These are phyloP conservation scores for Penicillium aurantiogriseum DNA, from an alignment of 2,329 filamentous ascomycete genomes.

Conservation along the genomic window DNA sequence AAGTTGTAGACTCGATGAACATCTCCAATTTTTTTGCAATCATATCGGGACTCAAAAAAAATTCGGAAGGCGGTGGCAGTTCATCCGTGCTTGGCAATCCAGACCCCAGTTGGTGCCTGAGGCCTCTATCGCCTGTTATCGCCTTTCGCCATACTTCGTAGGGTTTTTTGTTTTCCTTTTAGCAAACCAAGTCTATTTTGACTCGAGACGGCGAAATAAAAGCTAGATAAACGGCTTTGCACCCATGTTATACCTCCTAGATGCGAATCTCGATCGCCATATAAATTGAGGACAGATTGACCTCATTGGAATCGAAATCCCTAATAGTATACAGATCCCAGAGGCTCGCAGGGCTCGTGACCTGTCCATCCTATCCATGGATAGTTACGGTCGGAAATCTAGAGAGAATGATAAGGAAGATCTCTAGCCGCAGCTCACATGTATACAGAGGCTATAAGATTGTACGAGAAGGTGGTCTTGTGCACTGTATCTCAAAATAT, in stretches of 20 bases:
- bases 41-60: conserved; percentile 36
- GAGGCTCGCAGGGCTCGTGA: not conserved
- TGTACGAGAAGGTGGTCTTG: not conserved
- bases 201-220: too few species aligned
- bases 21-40: conserved; percentile 31
- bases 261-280: not conserved
- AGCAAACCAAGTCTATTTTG: not conserved
- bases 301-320: not conserved
- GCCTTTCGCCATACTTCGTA: not conserved
- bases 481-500: not conserved
- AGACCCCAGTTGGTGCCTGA: conserved; percentile 18
- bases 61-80: conserved; percentile 40
- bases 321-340: not conserved
- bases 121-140: conserved; percentile 3
- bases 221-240: too few species aligned
- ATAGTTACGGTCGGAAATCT: not conserved
- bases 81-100: conserved; percentile 31
- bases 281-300: not conserved
- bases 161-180: too few species aligned
- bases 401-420: not conserved
- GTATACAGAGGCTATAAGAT: not conserved
- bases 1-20: conserved; percentile 22
- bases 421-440: not conserved
- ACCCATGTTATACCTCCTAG: not conserved
- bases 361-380: not conserved